Percentiles rank a stretch among this genome's conserved stretches.
phyloP scores from a whole-genome alignment of 352 stramenopile genomes.

The Saprolegnia diclina region DNA sequence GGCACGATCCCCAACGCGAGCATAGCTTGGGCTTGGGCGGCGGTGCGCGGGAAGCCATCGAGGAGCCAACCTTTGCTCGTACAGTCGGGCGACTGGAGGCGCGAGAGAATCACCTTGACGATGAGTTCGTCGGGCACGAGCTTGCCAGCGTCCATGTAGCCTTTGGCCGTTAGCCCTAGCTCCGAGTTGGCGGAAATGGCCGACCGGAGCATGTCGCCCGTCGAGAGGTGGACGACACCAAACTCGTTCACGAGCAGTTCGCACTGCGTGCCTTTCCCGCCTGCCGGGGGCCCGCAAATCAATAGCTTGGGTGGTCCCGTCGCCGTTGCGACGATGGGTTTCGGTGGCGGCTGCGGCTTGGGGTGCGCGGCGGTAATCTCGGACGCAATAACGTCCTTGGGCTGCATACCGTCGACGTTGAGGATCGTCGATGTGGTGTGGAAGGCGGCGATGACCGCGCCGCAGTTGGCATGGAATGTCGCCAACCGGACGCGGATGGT shows the following conservation, averaged over 20 bases:
- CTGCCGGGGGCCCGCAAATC: constrained; percentile 86
- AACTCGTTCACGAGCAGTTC: constrained; percentile 82
- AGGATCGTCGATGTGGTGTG: constrained; percentile 60
- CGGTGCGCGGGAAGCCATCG: constrained; percentile 92
- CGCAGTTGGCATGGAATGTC: constrained; percentile 76
- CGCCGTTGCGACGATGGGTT: neutral
- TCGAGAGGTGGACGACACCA: constrained; percentile 88
- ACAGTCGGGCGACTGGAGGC: constrained; percentile 84
- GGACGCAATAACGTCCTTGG: constrained; percentile 36
- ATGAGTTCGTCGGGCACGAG: constrained; percentile 93
- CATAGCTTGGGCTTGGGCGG: constrained; percentile 87
- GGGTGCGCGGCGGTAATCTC: constrained; percentile 33
- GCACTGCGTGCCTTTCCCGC: constrained; percentile 95
- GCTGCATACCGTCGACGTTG: constrained; percentile 59
- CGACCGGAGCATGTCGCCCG: constrained; percentile 88
- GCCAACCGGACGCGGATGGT: constrained; percentile 71
- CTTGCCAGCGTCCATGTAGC: constrained; percentile 77
- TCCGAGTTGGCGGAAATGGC: constrained; percentile 64
- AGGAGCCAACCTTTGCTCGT: constrained; percentile 86
- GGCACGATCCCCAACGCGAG: constrained; percentile 60
- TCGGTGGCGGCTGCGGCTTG: neutral
- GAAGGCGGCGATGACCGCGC: constrained; percentile 68
- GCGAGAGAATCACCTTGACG: constrained; percentile 72
- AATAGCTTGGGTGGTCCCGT: constrained; percentile 63
- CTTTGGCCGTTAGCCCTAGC: constrained; percentile 68